Evolutionary conservation across 257 asterid species (phyloP).

Genomic region (Jaltomata sinuosa): DNA sequence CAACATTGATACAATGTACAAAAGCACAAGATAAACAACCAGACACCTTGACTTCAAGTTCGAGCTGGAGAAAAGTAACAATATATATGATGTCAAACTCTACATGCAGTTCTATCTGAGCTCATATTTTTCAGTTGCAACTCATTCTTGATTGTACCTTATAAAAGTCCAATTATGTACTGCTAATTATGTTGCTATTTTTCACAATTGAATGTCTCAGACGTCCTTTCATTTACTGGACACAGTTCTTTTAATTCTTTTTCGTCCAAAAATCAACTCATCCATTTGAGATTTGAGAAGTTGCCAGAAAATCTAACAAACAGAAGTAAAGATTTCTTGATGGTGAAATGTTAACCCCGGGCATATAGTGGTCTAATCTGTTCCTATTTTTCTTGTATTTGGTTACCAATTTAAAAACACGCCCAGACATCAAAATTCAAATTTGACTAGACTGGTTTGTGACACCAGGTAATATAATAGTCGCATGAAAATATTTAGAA

Average conservation of each 20-base stretch:
- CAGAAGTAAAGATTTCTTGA: background rate
- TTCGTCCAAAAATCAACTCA: background rate
- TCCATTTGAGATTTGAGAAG: background rate
- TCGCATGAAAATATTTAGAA: too few relatives aligned
- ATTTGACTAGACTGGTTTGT: too few relatives aligned
- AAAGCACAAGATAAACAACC: constrained; percentile 30
- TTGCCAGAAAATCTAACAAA: background rate
- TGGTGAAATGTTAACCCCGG: too few relatives aligned
- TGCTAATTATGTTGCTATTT: background rate
- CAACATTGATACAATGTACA: constrained; percentile 46
- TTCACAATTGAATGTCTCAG: background rate
- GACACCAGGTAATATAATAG: too few relatives aligned
- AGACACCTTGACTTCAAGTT: background rate
- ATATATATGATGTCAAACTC: background rate
- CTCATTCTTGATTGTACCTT: background rate
- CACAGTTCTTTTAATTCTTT: background rate
- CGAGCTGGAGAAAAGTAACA: background rate
- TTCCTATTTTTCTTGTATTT: too few relatives aligned
- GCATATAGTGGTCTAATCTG: too few relatives aligned
- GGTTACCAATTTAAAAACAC: too few relatives aligned
- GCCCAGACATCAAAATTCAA: too few relatives aligned
- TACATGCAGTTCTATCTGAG: background rate
- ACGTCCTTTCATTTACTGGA: background rate
- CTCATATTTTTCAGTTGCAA: background rate
- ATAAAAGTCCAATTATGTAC: background rate